Base-by-base conservation (phyloP, 805 yeast genomes). In the Candida glaebosa region DNA sequence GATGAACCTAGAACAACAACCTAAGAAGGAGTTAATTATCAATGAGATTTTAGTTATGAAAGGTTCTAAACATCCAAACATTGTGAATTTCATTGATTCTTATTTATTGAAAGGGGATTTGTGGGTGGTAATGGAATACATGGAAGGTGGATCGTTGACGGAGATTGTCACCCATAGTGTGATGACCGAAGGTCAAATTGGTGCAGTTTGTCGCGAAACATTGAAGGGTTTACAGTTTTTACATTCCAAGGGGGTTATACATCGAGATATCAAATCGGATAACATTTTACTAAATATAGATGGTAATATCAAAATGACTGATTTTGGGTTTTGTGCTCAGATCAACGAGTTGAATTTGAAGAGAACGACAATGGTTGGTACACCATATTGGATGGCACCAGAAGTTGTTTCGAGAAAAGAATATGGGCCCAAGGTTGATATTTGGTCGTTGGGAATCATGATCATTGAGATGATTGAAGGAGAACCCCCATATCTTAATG, bases 331-430 rank as follows among this genome's bases (percentile, higher is more conserved):
- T 69, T 93, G 99, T 67, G 99, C 99, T 0, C 95, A 90, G 63
- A 69, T 68, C 45, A 65, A 63, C 45, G 66, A 57, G 42, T 47
- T 57, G 41, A 84, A 86, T 49, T 71, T 85, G 41, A 90, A 91
- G 62, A 81, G 99, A 60, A 89, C 96, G 3, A 93, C 99, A 3
- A 88, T 93, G 96, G 99, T 93, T 14, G 99, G 99, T 12, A 93
- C 99, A 0, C 99, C 99, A 10, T 93, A 93, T 61, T 93, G 99
- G 99, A 93, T 93, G 99, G 99, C 99, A 0, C 99, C 99, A 1
- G 99, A 93, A 62, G 96, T 93, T 40, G 96, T 93, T 19, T 81
- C 90, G 15, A 80, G 95, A 52, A 90, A 89, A 61, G 96, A 90
- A 57, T 93, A 93, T 58, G 99, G 95, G 26, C 93, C 95, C 37